Percentiles rank a stretch among this genome's conserved stretches.
These are phyloP conservation scores for Lentinula lateritia DNA, from an alignment of 768 basidiomycete species.

Conservation along the genomic window DNA sequence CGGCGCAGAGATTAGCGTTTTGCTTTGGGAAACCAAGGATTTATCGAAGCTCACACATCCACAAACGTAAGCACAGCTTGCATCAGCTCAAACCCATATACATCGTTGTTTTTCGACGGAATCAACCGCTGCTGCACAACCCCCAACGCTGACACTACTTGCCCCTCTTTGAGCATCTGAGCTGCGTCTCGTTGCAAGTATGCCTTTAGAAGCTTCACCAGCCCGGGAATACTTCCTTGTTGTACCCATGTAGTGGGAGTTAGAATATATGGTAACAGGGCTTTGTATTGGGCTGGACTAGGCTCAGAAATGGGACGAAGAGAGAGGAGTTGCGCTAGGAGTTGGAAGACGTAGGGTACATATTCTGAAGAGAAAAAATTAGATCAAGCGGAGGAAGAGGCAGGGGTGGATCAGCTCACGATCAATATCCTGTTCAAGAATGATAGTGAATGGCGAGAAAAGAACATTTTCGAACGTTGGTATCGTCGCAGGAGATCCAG, in stretches of 20 bases:
- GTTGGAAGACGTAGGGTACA: constrained; percentile 95
- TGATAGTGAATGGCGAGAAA: constrained; percentile 82
- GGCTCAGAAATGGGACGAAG: constrained; percentile 19
- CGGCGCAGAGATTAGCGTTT: background rate
- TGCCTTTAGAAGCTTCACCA: constrained; percentile 83
- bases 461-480: constrained; percentile 73
- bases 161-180: constrained; percentile 64
- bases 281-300: constrained; percentile 73
- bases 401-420: constrained; percentile 42
- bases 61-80: constrained; percentile 69
- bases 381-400: background rate
- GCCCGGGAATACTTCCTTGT: constrained; percentile 90
- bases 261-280: constrained; percentile 76
- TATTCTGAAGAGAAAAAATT: constrained; percentile 58
- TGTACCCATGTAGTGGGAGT: constrained; percentile 88
- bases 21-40: background rate
- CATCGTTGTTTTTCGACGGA: constrained; percentile 82
- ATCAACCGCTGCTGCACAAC: constrained; percentile 88
- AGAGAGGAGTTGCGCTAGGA: constrained; percentile 80
- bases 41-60: constrained; percentile 55
- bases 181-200: constrained; percentile 69
- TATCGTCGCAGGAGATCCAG: constrained; percentile 61
- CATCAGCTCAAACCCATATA: constrained; percentile 87
- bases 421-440: constrained; percentile 89
- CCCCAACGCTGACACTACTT: constrained; percentile 75